Evolutionary conservation across 345 rosid species (phyloP).

Genomic region (Salix caprea): DNA sequence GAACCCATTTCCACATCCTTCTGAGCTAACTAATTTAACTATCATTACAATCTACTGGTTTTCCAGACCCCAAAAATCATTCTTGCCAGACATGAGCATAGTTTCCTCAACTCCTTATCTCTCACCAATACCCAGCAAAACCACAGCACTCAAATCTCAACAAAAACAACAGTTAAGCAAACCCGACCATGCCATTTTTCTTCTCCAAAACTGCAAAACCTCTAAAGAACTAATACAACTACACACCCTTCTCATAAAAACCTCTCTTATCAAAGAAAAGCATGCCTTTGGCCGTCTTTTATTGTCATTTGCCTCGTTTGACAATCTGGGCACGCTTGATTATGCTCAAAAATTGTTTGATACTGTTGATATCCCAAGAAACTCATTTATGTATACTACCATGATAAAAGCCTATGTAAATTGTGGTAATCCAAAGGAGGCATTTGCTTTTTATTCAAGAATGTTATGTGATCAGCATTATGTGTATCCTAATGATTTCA

Average conservation of each 20-base stretch:
- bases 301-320: slow-evolving; percentile 11
- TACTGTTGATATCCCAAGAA: not conserved
- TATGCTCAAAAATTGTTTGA: slow-evolving; percentile 18
- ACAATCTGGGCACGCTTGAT: not conserved
- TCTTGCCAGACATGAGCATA: slow-evolving; percentile 2
- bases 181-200: slow-evolving; percentile 14
- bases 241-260: slow-evolving; percentile 18
- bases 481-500: slow-evolving; percentile 14
- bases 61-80: no score
- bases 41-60: not conserved
- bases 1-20: no score
- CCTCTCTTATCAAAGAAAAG: slow-evolving; percentile 17
- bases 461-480: slow-evolving; percentile 7
- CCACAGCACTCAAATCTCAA: not conserved
- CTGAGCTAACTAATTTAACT: not conserved
- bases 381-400: slow-evolving; percentile 17
- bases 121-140: not conserved
- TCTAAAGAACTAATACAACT: slow-evolving; percentile 14
- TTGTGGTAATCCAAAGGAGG: slow-evolving; percentile 14
- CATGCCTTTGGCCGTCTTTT: slow-evolving; percentile 23
- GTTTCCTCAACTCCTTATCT: slow-evolving; percentile 1
- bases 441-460: slow-evolving; percentile 11
- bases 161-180: not conserved
- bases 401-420: slow-evolving; percentile 15
- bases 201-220: slow-evolving; percentile 11